A percentile compares a stretch with the other conserved stretches of the same genome.
Conservation (phyloP, 2,329 filamentous ascomycete species). For the Phyllosticta citriasiana region DNA sequence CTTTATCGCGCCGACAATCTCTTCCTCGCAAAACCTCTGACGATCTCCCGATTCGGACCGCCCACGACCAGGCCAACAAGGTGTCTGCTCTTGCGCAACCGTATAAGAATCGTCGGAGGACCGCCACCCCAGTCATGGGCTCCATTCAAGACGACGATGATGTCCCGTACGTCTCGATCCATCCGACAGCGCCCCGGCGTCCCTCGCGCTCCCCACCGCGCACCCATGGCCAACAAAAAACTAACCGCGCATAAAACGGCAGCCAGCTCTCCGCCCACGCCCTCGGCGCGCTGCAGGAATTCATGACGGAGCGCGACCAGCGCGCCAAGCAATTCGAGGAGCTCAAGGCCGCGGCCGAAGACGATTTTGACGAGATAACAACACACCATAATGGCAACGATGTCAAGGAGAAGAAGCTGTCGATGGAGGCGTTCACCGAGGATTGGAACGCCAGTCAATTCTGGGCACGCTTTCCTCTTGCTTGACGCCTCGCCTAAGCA, state of each 20-base stretch:
- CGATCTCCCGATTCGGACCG: not conserved
- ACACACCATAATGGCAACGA: not conserved
- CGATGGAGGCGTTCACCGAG: constrained; percentile 64
- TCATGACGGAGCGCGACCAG: constrained; percentile 63
- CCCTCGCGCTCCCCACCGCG: not conserved
- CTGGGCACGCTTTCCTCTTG: constrained; percentile 47
- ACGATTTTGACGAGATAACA: constrained; percentile 41
- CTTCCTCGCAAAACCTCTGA: not conserved
- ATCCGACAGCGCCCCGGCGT: not conserved
- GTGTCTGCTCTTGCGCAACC: not conserved
- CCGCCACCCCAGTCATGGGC: not conserved
- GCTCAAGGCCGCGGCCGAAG: constrained; percentile 52
- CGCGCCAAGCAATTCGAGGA: constrained; percentile 57
- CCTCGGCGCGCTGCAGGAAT: constrained; percentile 60
- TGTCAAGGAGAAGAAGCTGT: constrained; percentile 24
- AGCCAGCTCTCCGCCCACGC: constrained; percentile 57
- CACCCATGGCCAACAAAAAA: not conserved
- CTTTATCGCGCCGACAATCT: not conserved
- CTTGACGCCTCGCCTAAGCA: not conserved
- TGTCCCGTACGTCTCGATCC: constrained; percentile 20
- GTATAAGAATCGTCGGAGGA: not conserved
- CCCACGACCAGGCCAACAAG: constrained; percentile 1
- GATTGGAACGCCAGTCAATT: constrained; percentile 81
- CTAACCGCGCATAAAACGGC: not conserved
- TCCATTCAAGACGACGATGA: constrained; percentile 22